Base-by-base conservation (phyloP, 768 basidiomycete species). In the Strobilomyces dryophilus region DNA sequence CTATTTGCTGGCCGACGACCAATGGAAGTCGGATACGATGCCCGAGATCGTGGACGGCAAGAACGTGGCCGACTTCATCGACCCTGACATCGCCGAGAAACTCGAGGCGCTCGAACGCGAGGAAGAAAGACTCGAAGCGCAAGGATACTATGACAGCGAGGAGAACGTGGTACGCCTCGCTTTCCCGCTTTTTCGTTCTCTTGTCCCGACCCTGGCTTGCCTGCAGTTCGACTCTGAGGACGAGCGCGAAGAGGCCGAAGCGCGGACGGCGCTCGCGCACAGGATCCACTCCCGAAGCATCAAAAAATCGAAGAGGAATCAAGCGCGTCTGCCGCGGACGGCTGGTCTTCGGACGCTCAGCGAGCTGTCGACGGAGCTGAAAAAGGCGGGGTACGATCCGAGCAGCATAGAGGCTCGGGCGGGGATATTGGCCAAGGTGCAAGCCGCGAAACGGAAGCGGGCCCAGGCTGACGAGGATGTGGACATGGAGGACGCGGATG, bases 41-140 rank as follows among this genome's bases (percentile, higher is more conserved):
- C 97, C 97, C n/a, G 97, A 99, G 70, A 91, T 99, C 65, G 85
- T 92, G 86, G 85, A 98, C 60, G 97, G 97, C 74, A 98, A 98
- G 81, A 99, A 99, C 74, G 74, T 98, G 48, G 95, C 95, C 21
- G 97, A 99, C 76, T 99, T 99, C 57, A 90, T 98, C 70, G 95
- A 98, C 71, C 89, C 93, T 20, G 97, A 99, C 65, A 98, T 99
- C 55, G 85, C 84, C 18, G 95, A 95, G 72, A 95, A 94, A 73
- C 85, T 99, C 44, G 95, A 98, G 65, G 95, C 93, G 12, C 83
- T 99, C 52, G 95, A 99, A 72, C 83, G 91, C 17, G 97, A 98
- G 68, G 97, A 99, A 71, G 95, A 95, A 71, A 83, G 81, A 60
- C 80, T 99, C n/a, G 78, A 92, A 68, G 87, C 85, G 1, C 92